These are phyloP conservation scores for Oenanthe javanica DNA, from an alignment of 140 eudicot species.

Conservation along the genomic window DNA sequence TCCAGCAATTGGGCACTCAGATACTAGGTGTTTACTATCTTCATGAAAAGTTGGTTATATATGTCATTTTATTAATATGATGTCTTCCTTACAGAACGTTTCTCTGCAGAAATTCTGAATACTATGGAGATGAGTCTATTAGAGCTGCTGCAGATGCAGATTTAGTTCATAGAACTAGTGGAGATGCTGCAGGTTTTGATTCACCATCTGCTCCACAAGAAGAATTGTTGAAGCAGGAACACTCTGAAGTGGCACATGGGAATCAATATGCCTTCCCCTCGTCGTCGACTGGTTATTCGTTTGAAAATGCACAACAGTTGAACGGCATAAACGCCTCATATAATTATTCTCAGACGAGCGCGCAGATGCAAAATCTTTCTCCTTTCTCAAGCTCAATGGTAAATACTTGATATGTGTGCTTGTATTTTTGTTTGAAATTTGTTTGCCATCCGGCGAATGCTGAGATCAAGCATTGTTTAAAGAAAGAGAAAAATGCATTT, in stretches of 20 bases:
- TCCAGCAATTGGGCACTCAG: slow-evolving; percentile 47
- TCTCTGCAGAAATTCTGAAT: slow-evolving; percentile 58
- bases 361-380: slow-evolving; percentile 70
- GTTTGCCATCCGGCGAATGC: background rate
- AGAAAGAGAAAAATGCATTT: no score
- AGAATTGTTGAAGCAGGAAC: slow-evolving; percentile 69
- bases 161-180: slow-evolving; percentile 41
- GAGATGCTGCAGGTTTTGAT: slow-evolving; percentile 43
- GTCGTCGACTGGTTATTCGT: slow-evolving; percentile 59
- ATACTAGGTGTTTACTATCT: slow-evolving; percentile 42
- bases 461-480: background rate
- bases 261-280: slow-evolving; percentile 61
- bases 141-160: slow-evolving; percentile 48
- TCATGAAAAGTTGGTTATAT: background rate
- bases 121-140: slow-evolving; percentile 60
- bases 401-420: background rate
- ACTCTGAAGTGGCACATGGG: slow-evolving; percentile 45
- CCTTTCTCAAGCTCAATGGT: slow-evolving; percentile 76
- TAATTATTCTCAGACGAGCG: slow-evolving; percentile 49
- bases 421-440: background rate
- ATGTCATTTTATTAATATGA: background rate
- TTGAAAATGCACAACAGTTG: slow-evolving; percentile 52
- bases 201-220: slow-evolving; percentile 69
- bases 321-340: slow-evolving; percentile 50
- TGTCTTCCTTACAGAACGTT: background rate